Percentiles rank a stretch among this genome's conserved stretches.
Conservation (phyloP, 805 yeast species). For the Limtongozyma cylindracea region DNA sequence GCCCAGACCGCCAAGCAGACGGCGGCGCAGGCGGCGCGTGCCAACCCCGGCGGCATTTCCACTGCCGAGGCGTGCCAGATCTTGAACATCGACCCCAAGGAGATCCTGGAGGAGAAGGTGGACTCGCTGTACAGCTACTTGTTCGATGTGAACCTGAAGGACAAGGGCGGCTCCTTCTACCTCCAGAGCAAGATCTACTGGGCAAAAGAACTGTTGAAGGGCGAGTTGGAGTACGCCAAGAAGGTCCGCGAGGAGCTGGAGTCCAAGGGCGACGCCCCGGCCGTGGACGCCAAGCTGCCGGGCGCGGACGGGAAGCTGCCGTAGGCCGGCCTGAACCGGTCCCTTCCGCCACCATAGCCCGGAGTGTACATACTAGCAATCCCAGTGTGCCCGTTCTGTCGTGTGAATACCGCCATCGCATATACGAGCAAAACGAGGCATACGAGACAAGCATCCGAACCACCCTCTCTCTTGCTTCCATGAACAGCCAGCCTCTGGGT, state of each 20-base stretch:
- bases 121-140: conserved; percentile 55
- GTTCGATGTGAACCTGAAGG: conserved; percentile 76
- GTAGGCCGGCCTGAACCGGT: background rate
- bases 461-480: no score
- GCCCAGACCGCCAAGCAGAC: conserved; percentile 61
- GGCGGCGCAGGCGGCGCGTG: conserved; percentile 10
- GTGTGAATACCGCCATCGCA: background rate
- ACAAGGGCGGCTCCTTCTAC: conserved; percentile 89
- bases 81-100: conserved; percentile 43
- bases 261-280: no score
- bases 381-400: background rate
- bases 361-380: background rate
- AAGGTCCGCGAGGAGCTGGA: conserved; percentile 8
- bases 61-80: conserved; percentile 84
- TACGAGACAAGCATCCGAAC: conserved; percentile 7
- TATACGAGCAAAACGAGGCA: conserved; percentile 1
- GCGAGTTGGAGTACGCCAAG: conserved; percentile 41
- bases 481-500: no score
- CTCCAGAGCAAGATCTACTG: conserved; percentile 80
- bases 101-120: conserved; percentile 28
- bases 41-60: conserved; percentile 53
- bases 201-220: conserved; percentile 77
- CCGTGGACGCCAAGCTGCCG: no score
- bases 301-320: no score
- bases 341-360: background rate